Evolutionary conservation across 352 stramenopile species (phyloP).

Genomic region (Blastocystis sp.): DNA sequence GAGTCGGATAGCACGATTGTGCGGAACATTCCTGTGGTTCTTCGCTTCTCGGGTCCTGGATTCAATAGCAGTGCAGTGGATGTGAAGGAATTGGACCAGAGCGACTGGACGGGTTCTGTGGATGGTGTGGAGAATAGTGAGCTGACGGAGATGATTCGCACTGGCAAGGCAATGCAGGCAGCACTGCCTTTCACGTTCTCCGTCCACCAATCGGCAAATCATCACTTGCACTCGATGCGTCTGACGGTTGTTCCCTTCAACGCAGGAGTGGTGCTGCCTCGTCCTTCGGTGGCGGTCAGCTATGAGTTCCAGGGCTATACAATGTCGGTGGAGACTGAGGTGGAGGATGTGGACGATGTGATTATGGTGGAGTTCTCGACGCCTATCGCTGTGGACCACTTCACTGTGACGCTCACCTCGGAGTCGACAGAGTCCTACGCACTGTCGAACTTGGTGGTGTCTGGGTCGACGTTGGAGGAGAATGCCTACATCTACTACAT

Average conservation of each 20-base stretch:
- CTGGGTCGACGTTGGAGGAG: neutral
- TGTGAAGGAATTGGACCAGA: neutral
- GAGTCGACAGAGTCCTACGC: neutral
- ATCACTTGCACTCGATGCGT: neutral
- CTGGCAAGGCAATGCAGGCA: neutral
- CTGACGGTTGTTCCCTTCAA: neutral
- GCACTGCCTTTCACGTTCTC: constrained; percentile 6
- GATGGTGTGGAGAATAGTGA: neutral
- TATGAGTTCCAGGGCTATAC: neutral
- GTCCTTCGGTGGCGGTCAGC: neutral
- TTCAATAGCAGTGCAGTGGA: neutral
- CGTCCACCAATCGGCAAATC: neutral
- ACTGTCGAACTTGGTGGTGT: neutral
- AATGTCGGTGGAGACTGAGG: neutral
- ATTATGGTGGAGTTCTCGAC: neutral
- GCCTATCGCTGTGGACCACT: neutral
- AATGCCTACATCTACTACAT: constrained; percentile 58
- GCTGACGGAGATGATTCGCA: neutral
- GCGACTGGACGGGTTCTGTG: neutral
- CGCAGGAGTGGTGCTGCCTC: neutral
- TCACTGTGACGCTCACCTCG: neutral
- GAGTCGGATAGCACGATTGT: neutral
- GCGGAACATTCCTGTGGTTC: neutral
- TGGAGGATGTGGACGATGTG: constrained; percentile 1
- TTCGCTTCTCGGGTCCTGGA: constrained; percentile 1